These are phyloP conservation scores for Sarocladiaceae sp. DNA, from an alignment of 2,329 filamentous ascomycete genomes.

Conservation along the genomic window DNA sequence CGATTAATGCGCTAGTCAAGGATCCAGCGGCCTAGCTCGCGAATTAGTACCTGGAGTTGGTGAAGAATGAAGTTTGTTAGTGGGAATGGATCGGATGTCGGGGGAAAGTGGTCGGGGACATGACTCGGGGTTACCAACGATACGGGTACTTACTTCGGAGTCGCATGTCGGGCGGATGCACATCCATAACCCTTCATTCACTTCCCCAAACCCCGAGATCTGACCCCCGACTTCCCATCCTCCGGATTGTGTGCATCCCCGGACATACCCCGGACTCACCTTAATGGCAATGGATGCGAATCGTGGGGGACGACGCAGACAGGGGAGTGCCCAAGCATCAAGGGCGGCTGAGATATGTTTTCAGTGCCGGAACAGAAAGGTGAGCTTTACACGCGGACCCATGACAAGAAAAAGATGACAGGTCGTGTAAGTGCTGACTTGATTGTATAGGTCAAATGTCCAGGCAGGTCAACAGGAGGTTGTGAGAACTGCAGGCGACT, in stretches of 20 bases:
- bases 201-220: too few species aligned
- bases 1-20: background rate
- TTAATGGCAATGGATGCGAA: background rate
- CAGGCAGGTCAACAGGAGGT: background rate
- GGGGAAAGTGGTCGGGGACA: background rate
- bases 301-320: background rate
- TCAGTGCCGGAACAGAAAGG: background rate
- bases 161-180: background rate
- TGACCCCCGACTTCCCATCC: too few species aligned
- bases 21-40: too few species aligned
- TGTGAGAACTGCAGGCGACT: slow-evolving; percentile 3
- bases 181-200: too few species aligned
- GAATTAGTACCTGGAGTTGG: too few species aligned
- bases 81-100: background rate
- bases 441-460: background rate
- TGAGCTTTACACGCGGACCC: too few species aligned
- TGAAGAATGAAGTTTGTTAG: background rate
- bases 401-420: too few species aligned
- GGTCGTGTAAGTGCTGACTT: too few species aligned
- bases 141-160: background rate
- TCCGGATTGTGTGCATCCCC: too few species aligned
- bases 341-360: background rate
- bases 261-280: background rate
- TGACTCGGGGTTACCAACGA: background rate
- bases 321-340: background rate